These are phyloP conservation scores for Hanseniaspora vineae DNA, from an alignment of 805 yeast genomes.

Conservation along the genomic window DNA sequence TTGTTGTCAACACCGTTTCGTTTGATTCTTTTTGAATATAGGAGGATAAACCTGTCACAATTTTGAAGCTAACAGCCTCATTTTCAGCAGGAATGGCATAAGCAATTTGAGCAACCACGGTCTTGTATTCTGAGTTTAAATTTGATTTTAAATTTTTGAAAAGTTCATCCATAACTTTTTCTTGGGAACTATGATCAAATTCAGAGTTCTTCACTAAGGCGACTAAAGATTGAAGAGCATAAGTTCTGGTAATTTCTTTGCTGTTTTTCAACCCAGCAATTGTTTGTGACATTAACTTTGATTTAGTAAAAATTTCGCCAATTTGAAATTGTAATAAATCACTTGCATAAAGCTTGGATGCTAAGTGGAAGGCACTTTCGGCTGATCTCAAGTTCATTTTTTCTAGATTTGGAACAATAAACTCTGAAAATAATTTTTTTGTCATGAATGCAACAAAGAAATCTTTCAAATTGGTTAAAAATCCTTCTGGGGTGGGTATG, in stretches of 20 bases:
- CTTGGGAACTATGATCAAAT: conserved; percentile 19
- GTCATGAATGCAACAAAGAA: conserved; percentile 33
- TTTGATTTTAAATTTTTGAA: conserved; percentile 45
- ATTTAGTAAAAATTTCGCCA: conserved; percentile 21
- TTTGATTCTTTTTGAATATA: conserved; percentile 64
- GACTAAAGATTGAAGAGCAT: conserved; percentile 28
- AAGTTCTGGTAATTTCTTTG: conserved; percentile 48
- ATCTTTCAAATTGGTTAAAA: conserved; percentile 31
- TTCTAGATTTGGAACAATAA: conserved; percentile 49
- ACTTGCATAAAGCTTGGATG: conserved; percentile 31
- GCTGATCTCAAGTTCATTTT: conserved; percentile 70
- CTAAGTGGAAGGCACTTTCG: conserved; percentile 49
- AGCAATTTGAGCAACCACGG: conserved; percentile 35
- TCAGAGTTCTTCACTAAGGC: conserved; percentile 13
- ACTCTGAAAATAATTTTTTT: conserved; percentile 25
- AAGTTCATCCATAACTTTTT: conserved; percentile 36
- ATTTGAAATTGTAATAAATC: not conserved
- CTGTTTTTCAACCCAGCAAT: conserved; percentile 52
- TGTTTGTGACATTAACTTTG: conserved; percentile 40
- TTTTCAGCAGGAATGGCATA: conserved; percentile 17
- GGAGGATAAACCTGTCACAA: conserved; percentile 34
- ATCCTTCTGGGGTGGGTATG: conserved; percentile 28
- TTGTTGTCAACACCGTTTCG: conserved; percentile 43
- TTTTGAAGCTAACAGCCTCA: conserved; percentile 23
- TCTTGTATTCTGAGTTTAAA: conserved; percentile 54